phyloP scores from a whole-genome alignment of 441 rosid species.

The Flueggea neowawraea region DNA sequence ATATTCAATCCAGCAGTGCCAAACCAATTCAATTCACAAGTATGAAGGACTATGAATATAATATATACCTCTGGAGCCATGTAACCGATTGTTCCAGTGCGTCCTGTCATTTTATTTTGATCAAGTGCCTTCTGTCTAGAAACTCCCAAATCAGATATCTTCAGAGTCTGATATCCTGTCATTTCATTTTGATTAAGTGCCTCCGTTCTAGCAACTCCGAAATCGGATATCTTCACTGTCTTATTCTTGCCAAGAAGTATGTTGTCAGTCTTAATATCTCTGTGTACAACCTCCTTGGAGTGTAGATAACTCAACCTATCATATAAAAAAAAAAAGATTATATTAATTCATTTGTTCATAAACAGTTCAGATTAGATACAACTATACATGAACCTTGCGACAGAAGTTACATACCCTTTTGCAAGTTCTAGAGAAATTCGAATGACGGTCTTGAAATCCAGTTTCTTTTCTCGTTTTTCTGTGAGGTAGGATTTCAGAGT shows the following conservation, averaged over 20 bases:
- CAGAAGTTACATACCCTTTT: no score
- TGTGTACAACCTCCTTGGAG: slow-evolving; percentile 11
- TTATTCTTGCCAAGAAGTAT: slow-evolving; percentile 10
- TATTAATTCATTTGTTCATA: no score
- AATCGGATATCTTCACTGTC: slow-evolving; percentile 15
- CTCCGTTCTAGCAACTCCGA: slow-evolving; percentile 16
- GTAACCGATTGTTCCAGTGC: slow-evolving; percentile 16
- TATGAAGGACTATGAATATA: no score
- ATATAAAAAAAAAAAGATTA: no score
- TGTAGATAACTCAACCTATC: slow-evolving; percentile 25
- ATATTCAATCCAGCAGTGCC: no score
- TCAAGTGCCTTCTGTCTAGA: slow-evolving; percentile 3
- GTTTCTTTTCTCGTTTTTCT: slow-evolving; percentile 8
- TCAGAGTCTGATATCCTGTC: background rate
- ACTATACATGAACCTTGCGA: no score
- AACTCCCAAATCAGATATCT: slow-evolving; percentile 17
- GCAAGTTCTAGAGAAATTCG: slow-evolving; percentile 14
- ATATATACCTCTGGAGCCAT: slow-evolving; percentile 23
- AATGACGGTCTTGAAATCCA: slow-evolving; percentile 5
- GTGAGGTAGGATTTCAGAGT: slow-evolving; percentile 15
- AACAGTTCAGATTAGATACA: no score
- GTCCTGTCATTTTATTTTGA: slow-evolving; percentile 2
- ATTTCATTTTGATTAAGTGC: slow-evolving; percentile 1
- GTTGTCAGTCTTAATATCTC: slow-evolving; percentile 22
- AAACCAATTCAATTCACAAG: no score